Conservation (phyloP, 2,329 filamentous ascomycete species). For the Thelonectria blattea region DNA sequence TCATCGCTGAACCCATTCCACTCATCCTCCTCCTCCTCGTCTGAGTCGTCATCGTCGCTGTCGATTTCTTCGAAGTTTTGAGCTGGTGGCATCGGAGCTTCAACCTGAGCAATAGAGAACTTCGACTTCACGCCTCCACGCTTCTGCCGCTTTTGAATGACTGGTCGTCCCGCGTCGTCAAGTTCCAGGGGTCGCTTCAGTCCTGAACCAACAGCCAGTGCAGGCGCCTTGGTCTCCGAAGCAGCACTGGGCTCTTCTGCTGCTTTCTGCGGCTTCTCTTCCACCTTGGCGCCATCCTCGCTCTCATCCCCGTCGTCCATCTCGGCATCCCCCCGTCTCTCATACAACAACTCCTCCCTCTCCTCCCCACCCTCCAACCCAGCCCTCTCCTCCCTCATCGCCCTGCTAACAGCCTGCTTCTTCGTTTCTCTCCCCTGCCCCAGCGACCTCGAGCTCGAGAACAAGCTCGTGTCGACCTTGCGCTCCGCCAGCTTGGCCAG, state of each 20-base stretch:
- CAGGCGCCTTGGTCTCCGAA: constrained; percentile 11
- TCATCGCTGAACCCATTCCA: constrained; percentile 68
- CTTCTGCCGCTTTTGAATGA: constrained; percentile 83
- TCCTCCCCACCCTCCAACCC: constrained; percentile 63
- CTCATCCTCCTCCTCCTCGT: constrained; percentile 50
- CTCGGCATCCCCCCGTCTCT: constrained; percentile 40
- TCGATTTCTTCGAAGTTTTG: constrained; percentile 39
- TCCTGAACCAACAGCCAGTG: constrained; percentile 67
- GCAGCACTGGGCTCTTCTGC: constrained; percentile 13
- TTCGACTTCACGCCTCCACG: constrained; percentile 67
- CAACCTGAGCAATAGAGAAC: constrained; percentile 51
- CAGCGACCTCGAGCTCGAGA: constrained; percentile 78
- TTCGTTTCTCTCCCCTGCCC: constrained; percentile 76
- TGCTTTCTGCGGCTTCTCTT: background rate
- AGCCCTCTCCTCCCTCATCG: constrained; percentile 67
- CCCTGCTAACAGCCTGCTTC: constrained; percentile 68
- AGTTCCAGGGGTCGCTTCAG: constrained; percentile 86
- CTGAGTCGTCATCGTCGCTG: constrained; percentile 24
- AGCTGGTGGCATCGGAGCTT: constrained; percentile 46
- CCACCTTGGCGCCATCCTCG: constrained; percentile 17
- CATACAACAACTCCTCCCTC: constrained; percentile 62
- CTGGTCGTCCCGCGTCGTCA: constrained; percentile 78
- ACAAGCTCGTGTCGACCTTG: constrained; percentile 81
- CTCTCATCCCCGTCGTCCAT: constrained; percentile 34
- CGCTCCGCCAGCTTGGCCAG: constrained; percentile 81